Percentiles rank a stretch among this genome's conserved stretches.
These are phyloP conservation scores for Conoideocrella luteorostrata DNA, from an alignment of 2,329 filamentous ascomycete species.

Conservation along the genomic window DNA sequence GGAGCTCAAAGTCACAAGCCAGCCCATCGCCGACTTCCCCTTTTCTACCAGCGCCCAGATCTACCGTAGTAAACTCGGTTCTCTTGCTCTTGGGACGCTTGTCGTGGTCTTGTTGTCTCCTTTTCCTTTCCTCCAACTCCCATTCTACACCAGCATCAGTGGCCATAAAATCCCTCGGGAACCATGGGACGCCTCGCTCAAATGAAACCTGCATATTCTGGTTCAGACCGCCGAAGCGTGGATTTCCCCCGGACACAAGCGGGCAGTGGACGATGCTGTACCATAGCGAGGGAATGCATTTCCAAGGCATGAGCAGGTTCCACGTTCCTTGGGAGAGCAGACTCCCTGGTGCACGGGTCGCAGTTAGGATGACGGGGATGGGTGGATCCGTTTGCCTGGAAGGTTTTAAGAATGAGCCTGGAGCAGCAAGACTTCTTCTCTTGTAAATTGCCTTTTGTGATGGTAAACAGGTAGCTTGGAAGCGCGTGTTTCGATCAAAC, in stretches of 20 bases:
- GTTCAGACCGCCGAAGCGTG: conserved; percentile 73
- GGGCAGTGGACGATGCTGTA: conserved; percentile 78
- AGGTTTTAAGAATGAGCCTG: conserved; percentile 56
- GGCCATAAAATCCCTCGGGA: conserved; percentile 77
- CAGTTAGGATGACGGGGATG: conserved; percentile 70
- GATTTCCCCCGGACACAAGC: conserved; percentile 71
- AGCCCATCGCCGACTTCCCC: conserved; percentile 80
- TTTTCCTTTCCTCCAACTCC: conserved; percentile 62
- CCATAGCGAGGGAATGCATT: conserved; percentile 81
- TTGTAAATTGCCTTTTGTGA: conserved; percentile 78
- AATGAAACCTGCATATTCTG: conserved; percentile 77
- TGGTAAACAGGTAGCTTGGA: conserved; percentile 58
- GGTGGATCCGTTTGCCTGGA: conserved; percentile 55
- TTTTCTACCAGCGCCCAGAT: conserved; percentile 65
- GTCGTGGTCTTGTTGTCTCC: conserved; percentile 73
- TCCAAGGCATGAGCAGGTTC: conserved; percentile 85
- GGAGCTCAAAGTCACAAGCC: conserved; percentile 72
- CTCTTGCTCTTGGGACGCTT: conserved; percentile 76
- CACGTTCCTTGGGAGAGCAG: conserved; percentile 60
- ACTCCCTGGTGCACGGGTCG: conserved; percentile 43
- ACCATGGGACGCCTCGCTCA: conserved; percentile 72
- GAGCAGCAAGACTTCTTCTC: conserved; percentile 56
- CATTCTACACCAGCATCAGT: conserved; percentile 73
- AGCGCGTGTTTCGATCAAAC: conserved; percentile 62
- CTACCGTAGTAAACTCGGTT: conserved; percentile 65